Evolutionary conservation across 345 rosid species (phyloP).

Genomic region (Citrus maxima): DNA sequence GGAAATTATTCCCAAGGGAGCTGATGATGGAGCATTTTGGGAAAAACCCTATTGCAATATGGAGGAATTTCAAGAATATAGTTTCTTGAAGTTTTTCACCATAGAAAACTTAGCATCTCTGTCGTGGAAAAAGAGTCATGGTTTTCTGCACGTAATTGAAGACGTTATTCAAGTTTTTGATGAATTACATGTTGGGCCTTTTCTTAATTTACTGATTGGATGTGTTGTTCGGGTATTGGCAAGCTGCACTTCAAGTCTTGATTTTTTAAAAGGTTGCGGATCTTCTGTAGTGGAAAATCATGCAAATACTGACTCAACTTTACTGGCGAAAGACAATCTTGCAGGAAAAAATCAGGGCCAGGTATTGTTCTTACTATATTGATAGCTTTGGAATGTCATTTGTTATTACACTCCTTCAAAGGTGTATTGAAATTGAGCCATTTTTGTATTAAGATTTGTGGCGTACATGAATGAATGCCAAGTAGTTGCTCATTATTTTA

Average conservation of each 20-base stretch:
- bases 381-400: background rate
- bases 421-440: background rate
- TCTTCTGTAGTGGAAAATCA: constrained; percentile 27
- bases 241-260: constrained; percentile 46
- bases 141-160: constrained; percentile 83
- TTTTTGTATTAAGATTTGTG: background rate
- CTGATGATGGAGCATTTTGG: constrained; percentile 43
- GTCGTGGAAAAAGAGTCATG: constrained; percentile 72
- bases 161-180: constrained; percentile 75
- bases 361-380: constrained; percentile 38
- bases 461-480: background rate
- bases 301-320: constrained; percentile 18
- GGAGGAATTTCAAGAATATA: constrained; percentile 42
- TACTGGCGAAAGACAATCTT: constrained; percentile 27
- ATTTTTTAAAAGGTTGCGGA: constrained; percentile 31
- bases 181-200: constrained; percentile 64
- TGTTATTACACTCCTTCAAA: background rate
- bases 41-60: constrained; percentile 32
- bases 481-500: background rate
- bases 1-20: constrained; percentile 46
- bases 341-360: constrained; percentile 25
- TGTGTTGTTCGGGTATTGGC: constrained; percentile 70
- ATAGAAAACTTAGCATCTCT: constrained; percentile 49
- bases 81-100: constrained; percentile 53
- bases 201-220: constrained; percentile 78